Base-by-base conservation (phyloP, 176 grass and related monocot genomes). In the Aegilops tauschii region DNA sequence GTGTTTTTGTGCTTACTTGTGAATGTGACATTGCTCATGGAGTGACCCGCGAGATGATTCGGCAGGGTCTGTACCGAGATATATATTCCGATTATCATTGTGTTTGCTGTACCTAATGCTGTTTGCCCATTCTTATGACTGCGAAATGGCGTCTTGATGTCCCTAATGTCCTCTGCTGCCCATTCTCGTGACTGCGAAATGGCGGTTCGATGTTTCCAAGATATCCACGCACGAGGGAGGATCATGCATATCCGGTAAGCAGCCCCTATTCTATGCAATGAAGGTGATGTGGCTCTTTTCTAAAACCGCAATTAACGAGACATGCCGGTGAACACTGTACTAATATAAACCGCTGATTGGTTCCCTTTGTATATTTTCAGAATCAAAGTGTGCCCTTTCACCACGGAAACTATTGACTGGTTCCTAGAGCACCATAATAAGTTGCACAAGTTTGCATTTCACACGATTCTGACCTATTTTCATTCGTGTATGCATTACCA, bases 131-230 rank as follows among this genome's bases (percentile, higher is more conserved):
- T 14, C 23, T 63, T 59, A 69, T 65, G 87, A 80, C 58, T 29
- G 30, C 39, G 56, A 84, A 84, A 89, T 65, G 75, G 36, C 40
- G 64, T 36, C n/a, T 61, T 61, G 49, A 59, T 76, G 81, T 40
- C 64, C 85, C 89, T 81, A 91, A 82, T 87, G 65, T 59, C 66
- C 80, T 83, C 31, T 80, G 74, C 42, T 84, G 74, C 42, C 58
- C 45, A 59, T 87, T 35, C 27, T 25, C 35, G 66, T 58, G 80
- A 66, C 44, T 9, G 54, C 40, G 40, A 90, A 83, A 83, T 34
- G 32, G 32, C 32, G 32, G 32, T 4, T 34, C 4, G 32, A 34
- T 34, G 32, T 34, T 34, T 34, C 32, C 32, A 4, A 34, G 32
- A 34, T 34, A 34, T 34, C 32, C 32, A 34, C 32, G 32, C 32